Evolutionary conservation across 768 basidiomycete species (phyloP).

Genomic region (Pulveroboletus ravenelii): DNA sequence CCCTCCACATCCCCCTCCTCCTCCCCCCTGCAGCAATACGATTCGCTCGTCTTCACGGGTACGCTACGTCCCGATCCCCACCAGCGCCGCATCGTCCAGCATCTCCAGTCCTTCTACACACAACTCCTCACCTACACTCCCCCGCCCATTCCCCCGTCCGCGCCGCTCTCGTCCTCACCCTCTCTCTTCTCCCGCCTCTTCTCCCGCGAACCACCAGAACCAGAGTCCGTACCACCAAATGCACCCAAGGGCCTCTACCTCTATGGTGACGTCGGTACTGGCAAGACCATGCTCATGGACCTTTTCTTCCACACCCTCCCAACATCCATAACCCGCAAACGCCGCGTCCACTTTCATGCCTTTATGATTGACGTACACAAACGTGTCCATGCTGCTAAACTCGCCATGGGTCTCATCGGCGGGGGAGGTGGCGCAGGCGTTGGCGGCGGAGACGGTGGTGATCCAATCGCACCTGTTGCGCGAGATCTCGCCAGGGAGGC

Average conservation of each 20-base stretch:
- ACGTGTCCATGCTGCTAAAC: conserved; percentile 78
- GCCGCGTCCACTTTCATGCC: conserved; percentile 94
- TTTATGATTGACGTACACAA: conserved; percentile 99
- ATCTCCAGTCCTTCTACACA: conserved; percentile 76
- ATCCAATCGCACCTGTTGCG: conserved; percentile 85
- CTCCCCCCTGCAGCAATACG: conserved; percentile 38
- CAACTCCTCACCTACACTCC: conserved; percentile 67
- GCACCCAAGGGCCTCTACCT: conserved; percentile 90
- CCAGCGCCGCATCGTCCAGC: conserved; percentile 79
- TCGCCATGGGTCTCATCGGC: conserved; percentile 57
- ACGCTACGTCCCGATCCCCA: conserved; percentile 71
- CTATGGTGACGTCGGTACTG: conserved; percentile 94
- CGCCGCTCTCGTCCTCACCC: conserved; percentile 26
- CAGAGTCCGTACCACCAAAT: conserved; percentile 39
- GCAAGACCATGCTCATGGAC: conserved; percentile 99
- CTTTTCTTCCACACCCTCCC: conserved; percentile 87
- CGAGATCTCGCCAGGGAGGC: conserved; percentile 82
- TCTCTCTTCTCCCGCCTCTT: conserved; percentile 29
- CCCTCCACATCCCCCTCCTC: not conserved
- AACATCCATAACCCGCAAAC: conserved; percentile 58
- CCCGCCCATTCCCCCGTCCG: conserved; percentile 45
- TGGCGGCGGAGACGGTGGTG: conserved; percentile 41
- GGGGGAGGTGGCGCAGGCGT: conserved; percentile 25
- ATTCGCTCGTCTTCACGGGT: conserved; percentile 45
- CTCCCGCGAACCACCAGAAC: conserved; percentile 17